Conservation (phyloP, 1,284 basidiomycete species). For the Austroboletus niveus region DNA sequence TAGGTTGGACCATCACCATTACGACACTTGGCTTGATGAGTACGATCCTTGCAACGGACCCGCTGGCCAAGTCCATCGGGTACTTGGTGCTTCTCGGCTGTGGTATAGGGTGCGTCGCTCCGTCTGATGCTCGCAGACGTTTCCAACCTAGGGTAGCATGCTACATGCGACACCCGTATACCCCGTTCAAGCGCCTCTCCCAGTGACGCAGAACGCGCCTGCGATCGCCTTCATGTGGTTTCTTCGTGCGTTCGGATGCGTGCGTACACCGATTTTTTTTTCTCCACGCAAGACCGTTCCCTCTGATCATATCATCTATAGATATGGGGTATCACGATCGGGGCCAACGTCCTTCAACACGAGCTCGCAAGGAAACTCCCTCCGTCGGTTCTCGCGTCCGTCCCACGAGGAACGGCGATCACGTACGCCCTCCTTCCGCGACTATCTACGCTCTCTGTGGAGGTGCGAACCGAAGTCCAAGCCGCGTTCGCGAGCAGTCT, state of each 20-base stretch:
- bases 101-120: conserved; percentile 7
- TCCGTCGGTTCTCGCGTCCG: conserved; percentile 10
- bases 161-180: conserved; percentile 9
- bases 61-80: conserved; percentile 3
- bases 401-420: conserved; percentile 7
- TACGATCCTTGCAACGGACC: conserved; percentile 4
- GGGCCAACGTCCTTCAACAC: conserved; percentile 32
- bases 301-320: conserved; percentile 3
- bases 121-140: background rate
- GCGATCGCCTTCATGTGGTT: conserved; percentile 35
- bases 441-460: background rate
- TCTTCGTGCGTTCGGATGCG: conserved; percentile 27
- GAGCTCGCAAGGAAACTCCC: conserved; percentile 27
- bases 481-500: conserved; percentile 12
- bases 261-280: background rate
- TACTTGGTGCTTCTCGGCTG: background rate
- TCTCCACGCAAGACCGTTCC: no score
- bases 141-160: background rate
- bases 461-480: conserved; percentile 1
- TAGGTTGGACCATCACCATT: conserved; percentile 4
- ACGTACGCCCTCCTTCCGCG: conserved; percentile 11
- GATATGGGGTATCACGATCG: conserved; percentile 36
- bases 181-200: conserved; percentile 37
- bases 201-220: conserved; percentile 29
- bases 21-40: conserved; percentile 8